Evolutionary conservation across 306 rosid species (phyloP).

Genomic region (Citrullus colocynthis): DNA sequence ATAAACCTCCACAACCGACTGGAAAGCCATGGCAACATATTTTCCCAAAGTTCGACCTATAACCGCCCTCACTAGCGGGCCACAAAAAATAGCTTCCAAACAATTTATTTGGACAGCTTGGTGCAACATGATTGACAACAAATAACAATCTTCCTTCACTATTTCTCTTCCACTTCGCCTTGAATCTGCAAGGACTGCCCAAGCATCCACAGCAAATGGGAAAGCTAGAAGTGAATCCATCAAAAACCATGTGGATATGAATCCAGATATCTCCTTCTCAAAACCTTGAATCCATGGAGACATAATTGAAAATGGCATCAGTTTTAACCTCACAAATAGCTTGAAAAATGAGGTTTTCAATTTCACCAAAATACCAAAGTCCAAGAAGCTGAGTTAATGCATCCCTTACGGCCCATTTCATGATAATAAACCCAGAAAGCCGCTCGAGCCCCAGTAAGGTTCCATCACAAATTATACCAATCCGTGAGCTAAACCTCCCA

Average conservation of each 20-base stretch:
- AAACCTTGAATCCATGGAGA: slow-evolving; percentile 78
- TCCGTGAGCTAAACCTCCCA: slow-evolving; percentile 50
- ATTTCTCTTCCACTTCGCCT: slow-evolving; percentile 79
- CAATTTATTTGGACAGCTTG: slow-evolving; percentile 61
- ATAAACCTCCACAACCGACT: slow-evolving; percentile 78
- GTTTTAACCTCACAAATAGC: slow-evolving; percentile 77
- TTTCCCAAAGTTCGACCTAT: slow-evolving; percentile 36
- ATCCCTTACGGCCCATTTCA: slow-evolving; percentile 95
- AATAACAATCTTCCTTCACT: slow-evolving; percentile 73
- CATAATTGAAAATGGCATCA: slow-evolving; percentile 92
- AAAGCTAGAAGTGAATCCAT: slow-evolving; percentile 58
- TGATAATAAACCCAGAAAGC: slow-evolving; percentile 74
- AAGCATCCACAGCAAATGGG: slow-evolving; percentile 69
- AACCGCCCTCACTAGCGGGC: slow-evolving; percentile 46
- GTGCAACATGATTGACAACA: slow-evolving; percentile 57
- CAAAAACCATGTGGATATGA: slow-evolving; percentile 60
- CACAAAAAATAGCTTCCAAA: slow-evolving; percentile 63
- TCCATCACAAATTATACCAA: slow-evolving; percentile 58
- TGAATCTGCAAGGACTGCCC: slow-evolving; percentile 77
- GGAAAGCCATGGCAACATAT: slow-evolving; percentile 56
- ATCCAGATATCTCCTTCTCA: slow-evolving; percentile 72
- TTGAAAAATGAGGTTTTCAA: slow-evolving; percentile 82
- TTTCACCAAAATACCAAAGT: slow-evolving; percentile 82
- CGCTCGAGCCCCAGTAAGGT: slow-evolving; percentile 72
- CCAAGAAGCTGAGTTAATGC: slow-evolving; percentile 94